Evolutionary conservation across 2,329 filamentous ascomycete species (phyloP), one percentile per base, ranked within the genome.

Genomic region (Erysiphe pulchra): DNA sequence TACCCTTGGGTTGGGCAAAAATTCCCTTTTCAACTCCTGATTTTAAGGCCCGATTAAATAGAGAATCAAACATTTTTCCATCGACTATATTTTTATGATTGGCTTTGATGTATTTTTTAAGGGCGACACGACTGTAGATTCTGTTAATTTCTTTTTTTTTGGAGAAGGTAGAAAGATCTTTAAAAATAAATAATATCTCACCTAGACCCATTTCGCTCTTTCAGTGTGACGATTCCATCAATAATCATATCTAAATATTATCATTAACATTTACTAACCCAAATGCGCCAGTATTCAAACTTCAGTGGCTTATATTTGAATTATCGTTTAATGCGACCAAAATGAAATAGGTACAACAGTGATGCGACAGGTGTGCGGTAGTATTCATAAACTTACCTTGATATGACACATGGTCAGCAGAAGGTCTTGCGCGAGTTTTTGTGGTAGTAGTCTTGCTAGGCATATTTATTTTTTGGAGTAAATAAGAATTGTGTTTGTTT

Each of bases 91-190:
- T 65, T 57, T 71, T 71, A 67, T 80, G 80, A 71, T 80, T 81
- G 59, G 71, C 69, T 59, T 69, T 68, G 53, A 82, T 73, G 61
- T 81, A 81, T 62, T 81, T 81, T 70, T 80, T 80, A 60, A 81
- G 70, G 47, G 74, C 73, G 63, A 78, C 73, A 59, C 77, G 77
- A 54, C 60, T 62, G 46, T 24, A 37, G 45, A 49, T 49, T 50
- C 50, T 48, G 31, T 18, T 6, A 24, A 6, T 24, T 3, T 24
- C 3, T 24, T 24, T 24, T 6, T 24, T 24, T 24, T 3, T 13
- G 13, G 16, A 16, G 20, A 17, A n/a, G 41, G 31, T 5, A 16
- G 3, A 11, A n/a, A 24, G 46, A 47, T 57, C n/a, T n/a, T n/a
- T n/a, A n/a, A n/a, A n/a, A n/a, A n/a, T n/a, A n/a, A n/a, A n/a